These are phyloP conservation scores for Teratosphaeria zuluensis DNA, from an alignment of 2,329 filamentous ascomycete genomes.

Conservation along the genomic window DNA sequence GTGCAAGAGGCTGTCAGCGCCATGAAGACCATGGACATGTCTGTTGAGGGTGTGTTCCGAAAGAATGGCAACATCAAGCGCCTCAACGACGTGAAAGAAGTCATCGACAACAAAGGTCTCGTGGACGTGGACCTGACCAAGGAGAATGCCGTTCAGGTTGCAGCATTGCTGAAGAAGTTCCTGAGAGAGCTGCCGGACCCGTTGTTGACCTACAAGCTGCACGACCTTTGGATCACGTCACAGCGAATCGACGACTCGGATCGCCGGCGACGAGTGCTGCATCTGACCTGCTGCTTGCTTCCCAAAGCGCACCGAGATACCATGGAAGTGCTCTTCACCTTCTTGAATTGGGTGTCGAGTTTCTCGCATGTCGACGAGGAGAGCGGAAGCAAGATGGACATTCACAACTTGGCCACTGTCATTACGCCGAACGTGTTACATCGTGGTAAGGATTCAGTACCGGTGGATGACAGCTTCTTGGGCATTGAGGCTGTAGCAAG, in stretches of 20 bases:
- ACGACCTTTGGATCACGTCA: slow-evolving; percentile 79
- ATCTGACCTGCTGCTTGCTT: slow-evolving; percentile 83
- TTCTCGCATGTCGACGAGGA: slow-evolving; percentile 98
- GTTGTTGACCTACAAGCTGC: slow-evolving; percentile 87
- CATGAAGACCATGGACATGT: slow-evolving; percentile 98
- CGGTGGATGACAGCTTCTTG: slow-evolving; percentile 72
- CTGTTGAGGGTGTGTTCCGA: slow-evolving; percentile 93
- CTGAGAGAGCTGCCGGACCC: slow-evolving; percentile 90
- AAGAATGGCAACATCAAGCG: slow-evolving; percentile 99
- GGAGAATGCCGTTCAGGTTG: slow-evolving; percentile 87
- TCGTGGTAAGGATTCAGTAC: slow-evolving; percentile 24
- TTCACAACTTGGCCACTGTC: slow-evolving; percentile 92
- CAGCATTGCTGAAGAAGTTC: slow-evolving; percentile 90
- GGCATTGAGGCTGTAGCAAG: slow-evolving; percentile 89
- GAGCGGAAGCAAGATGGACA: slow-evolving; percentile 96
- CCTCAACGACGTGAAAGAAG: slow-evolving; percentile 72
- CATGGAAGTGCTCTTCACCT: slow-evolving; percentile 88
- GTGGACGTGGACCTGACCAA: slow-evolving; percentile 78
- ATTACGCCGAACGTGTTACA: slow-evolving; percentile 89
- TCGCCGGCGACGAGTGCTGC: slow-evolving; percentile 73
- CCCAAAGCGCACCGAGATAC: slow-evolving; percentile 89
- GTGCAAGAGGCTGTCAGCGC: slow-evolving; percentile 58
- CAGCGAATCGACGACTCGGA: slow-evolving; percentile 76
- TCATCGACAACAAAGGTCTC: slow-evolving; percentile 76
- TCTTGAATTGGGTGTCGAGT: slow-evolving; percentile 93